Conservation (phyloP, 2,329 filamentous ascomycete genomes). For the Emericellopsis atlantica region DNA sequence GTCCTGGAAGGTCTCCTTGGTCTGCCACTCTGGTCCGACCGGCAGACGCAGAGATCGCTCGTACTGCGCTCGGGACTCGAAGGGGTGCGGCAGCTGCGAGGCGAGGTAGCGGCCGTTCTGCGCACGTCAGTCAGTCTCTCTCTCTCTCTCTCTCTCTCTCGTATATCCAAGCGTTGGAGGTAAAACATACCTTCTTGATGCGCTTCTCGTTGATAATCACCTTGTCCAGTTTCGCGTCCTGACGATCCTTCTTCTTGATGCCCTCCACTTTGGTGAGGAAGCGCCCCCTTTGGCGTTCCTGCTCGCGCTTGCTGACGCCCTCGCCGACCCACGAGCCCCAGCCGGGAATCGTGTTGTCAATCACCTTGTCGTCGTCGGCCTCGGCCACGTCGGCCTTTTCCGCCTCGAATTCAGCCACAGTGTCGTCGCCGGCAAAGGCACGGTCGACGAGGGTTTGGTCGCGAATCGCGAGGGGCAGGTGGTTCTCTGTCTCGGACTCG, state of each 20-base stretch:
- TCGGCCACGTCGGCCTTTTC: slow-evolving; percentile 64
- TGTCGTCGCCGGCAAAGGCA: slow-evolving; percentile 83
- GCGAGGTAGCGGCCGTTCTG: slow-evolving; percentile 83
- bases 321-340: slow-evolving; percentile 91
- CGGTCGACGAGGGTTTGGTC: slow-evolving; percentile 61
- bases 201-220: slow-evolving; percentile 92
- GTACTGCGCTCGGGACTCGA: slow-evolving; percentile 79
- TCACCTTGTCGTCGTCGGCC: slow-evolving; percentile 71
- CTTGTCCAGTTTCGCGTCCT: slow-evolving; percentile 68
- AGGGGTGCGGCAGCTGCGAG: slow-evolving; percentile 73
- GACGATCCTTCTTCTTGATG: slow-evolving; percentile 62
- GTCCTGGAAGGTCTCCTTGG: slow-evolving; percentile 89
- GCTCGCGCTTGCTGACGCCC: slow-evolving; percentile 60
- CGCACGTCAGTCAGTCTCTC: background rate
- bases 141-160: too few species aligned
- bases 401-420: slow-evolving; percentile 63
- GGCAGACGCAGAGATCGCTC: slow-evolving; percentile 78
- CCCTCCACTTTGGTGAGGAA: slow-evolving; percentile 58
- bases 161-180: too few species aligned
- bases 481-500: slow-evolving; percentile 18
- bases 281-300: slow-evolving; percentile 48
- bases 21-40: slow-evolving; percentile 88
- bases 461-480: slow-evolving; percentile 43
- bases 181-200: slow-evolving; percentile 83
- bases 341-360: slow-evolving; percentile 78